Conservation (phyloP, 768 basidiomycete genomes). For the Boletus sensibilis region DNA sequence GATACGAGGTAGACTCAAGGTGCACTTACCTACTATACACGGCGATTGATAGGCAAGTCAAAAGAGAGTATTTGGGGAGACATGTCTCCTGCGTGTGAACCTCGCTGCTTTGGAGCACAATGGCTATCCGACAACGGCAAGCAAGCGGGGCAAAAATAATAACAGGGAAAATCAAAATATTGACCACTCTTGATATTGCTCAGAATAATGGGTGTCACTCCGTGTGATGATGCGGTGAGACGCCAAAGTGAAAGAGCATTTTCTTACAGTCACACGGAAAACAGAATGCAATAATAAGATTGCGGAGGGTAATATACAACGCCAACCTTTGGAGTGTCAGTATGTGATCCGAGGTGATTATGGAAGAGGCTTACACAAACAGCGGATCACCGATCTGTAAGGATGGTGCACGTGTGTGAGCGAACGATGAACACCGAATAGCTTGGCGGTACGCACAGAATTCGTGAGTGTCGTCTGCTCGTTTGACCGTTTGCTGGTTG, state of each 20-base stretch:
- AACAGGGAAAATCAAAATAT: conserved; percentile 31
- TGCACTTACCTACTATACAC: conserved; percentile 20
- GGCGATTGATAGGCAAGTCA: neutral
- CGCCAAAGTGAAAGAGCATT: conserved; percentile 85
- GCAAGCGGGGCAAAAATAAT: conserved; percentile 43
- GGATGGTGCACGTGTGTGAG: conserved; percentile 1
- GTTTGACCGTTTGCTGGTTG: conserved; percentile 91
- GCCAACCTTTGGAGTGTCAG: conserved; percentile 26
- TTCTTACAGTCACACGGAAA: conserved; percentile 9
- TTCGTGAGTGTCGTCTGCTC: conserved; percentile 92
- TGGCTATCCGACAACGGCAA: conserved; percentile 26
- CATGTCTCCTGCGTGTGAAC: conserved; percentile 56
- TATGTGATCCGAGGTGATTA: conserved; percentile 17
- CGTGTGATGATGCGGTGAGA: conserved; percentile 58
- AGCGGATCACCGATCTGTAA: conserved; percentile 40
- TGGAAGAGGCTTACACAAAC: conserved; percentile 38
- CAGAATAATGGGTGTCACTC: conserved; percentile 81
- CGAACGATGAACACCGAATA: neutral
- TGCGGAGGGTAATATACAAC: conserved; percentile 37
- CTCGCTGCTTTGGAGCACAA: conserved; percentile 35
- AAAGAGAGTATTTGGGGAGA: neutral
- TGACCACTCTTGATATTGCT: conserved; percentile 57
- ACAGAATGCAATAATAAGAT: conserved; percentile 23
- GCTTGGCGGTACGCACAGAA: conserved; percentile 68
- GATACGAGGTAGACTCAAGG: neutral